Evolutionary conservation across 768 basidiomycete genomes (phyloP), one percentile per base, ranked within the genome.

Genomic region (Symmetrospora coprosmae): DNA sequence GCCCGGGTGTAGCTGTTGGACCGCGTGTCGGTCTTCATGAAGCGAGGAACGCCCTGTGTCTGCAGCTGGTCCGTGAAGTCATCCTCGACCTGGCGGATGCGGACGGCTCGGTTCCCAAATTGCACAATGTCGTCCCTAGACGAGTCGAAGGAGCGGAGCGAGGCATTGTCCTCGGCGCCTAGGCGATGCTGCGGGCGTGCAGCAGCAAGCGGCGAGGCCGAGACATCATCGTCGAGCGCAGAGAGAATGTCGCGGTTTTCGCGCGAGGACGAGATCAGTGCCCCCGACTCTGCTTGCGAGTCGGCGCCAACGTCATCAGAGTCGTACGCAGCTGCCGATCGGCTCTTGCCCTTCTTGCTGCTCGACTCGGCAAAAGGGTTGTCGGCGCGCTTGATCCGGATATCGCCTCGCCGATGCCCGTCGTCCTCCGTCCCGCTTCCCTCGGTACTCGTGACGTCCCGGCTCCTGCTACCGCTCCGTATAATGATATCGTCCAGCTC

Each of bases 81-180:
- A n/a, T n/a, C n/a, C n/a, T n/a, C n/a, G n/a, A n/a, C n/a, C n/a
- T n/a, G n/a, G n/a, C n/a, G n/a, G n/a, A n/a, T n/a, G n/a, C n/a
- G n/a, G n/a, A n/a, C n/a, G n/a, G n/a, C n/a, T n/a, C n/a, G n/a
- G n/a, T n/a, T n/a, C n/a, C n/a, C n/a, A n/a, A n/a, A n/a, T n/a
- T n/a, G n/a, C n/a, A n/a, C n/a, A n/a, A 34, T 53, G 39, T 28
- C 37, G 25, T 53, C 51, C 9, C 21, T 53, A 16, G 23, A 21
- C 19, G 51, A 53, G 39, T 53, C 51, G 4, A 53, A 38, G 13
- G 51, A 53, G 21, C 51, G 21, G 13, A 53, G 37, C 6, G 37
- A 39, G 16, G 27, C 23, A 9, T 25, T 38, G 23, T 53, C 51
- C 16, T 37, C 37, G 27, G 30, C 49, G 19, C 40, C 51, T 3